Evolutionary conservation across 1,284 basidiomycete genomes (phyloP).

Genomic region (Testicularia cyperi): DNA sequence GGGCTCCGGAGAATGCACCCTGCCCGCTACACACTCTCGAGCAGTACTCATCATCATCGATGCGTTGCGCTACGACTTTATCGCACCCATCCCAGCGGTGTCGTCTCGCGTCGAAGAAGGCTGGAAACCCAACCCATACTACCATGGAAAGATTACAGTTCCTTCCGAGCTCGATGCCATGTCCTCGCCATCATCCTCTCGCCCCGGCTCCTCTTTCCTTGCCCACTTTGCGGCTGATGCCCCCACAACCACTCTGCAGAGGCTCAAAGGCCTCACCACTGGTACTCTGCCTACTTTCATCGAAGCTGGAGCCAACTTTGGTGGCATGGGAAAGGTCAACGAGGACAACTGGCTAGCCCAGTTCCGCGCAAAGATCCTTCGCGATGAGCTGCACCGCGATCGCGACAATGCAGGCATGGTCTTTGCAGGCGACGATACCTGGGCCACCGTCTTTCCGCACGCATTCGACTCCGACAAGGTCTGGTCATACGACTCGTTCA

Average conservation of each 20-base stretch:
- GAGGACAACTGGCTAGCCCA: slow-evolving; percentile 75
- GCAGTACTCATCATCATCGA: slow-evolving; percentile 87
- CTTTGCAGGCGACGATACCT: slow-evolving; percentile 96
- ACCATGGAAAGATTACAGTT: slow-evolving; percentile 79
- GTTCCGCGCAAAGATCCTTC: slow-evolving; percentile 53
- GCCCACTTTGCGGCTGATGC: slow-evolving; percentile 90
- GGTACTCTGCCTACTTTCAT: slow-evolving; percentile 95
- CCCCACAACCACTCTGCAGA: slow-evolving; percentile 90
- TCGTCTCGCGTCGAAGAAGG: slow-evolving; percentile 59
- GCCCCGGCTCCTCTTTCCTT: slow-evolving; percentile 77
- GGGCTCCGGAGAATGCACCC: slow-evolving; percentile 41
- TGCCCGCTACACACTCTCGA: slow-evolving; percentile 58
- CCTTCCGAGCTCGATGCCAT: slow-evolving; percentile 71
- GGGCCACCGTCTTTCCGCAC: slow-evolving; percentile 83
- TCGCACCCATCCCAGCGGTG: slow-evolving; percentile 69
- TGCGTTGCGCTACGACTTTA: slow-evolving; percentile 89
- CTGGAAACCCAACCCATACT: slow-evolving; percentile 63
- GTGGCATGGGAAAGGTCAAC: slow-evolving; percentile 66
- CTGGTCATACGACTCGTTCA: slow-evolving; percentile 91
- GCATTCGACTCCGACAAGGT: slow-evolving; percentile 72
- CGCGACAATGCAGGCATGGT: slow-evolving; percentile 60
- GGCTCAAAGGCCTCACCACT: slow-evolving; percentile 92
- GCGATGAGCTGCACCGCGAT: background rate
- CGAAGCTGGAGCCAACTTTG: slow-evolving; percentile 89
- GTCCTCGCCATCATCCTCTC: too few species aligned